phyloP scores from a whole-genome alignment of 768 basidiomycete species.

The Panaeolus papilionaceus region DNA sequence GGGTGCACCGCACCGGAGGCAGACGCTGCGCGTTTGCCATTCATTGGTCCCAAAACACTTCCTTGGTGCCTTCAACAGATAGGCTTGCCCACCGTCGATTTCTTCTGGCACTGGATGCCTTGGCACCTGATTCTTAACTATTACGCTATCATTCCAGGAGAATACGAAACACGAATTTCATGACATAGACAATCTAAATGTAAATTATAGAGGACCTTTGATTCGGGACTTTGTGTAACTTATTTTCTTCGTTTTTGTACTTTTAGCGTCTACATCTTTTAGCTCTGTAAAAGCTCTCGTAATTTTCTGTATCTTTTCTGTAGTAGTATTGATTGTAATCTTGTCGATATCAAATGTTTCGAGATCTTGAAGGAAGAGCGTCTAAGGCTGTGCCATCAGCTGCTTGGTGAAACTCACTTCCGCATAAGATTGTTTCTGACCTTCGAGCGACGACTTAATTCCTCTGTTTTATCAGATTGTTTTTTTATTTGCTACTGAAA shows the following conservation, averaged over 20 bases:
- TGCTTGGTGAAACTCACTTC: neutral
- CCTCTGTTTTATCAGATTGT: too few relatives aligned
- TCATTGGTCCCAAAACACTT: neutral
- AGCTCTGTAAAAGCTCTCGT: neutral
- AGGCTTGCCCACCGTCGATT: neutral
- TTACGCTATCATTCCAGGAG: constrained; percentile 4
- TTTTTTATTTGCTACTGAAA: too few relatives aligned
- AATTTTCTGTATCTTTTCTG: neutral
- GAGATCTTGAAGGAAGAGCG: neutral
- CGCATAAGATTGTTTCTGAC: neutral
- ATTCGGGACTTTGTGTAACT: neutral
- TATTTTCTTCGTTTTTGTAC: neutral
- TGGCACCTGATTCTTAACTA: neutral
- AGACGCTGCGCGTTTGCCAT: neutral
- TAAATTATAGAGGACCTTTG: neutral
- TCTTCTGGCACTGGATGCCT: constrained; percentile 8
- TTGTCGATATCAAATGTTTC: neutral
- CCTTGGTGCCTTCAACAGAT: neutral
- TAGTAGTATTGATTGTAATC: neutral
- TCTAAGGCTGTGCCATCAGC: neutral
- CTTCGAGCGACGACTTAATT: neutral
- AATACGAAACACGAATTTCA: neutral
- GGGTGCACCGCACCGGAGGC: neutral
- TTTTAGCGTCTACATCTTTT: neutral
- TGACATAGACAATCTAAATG: neutral